Conservation (phyloP, 2,329 filamentous ascomycete genomes). For the Neoscytalidium dimidiatum region DNA sequence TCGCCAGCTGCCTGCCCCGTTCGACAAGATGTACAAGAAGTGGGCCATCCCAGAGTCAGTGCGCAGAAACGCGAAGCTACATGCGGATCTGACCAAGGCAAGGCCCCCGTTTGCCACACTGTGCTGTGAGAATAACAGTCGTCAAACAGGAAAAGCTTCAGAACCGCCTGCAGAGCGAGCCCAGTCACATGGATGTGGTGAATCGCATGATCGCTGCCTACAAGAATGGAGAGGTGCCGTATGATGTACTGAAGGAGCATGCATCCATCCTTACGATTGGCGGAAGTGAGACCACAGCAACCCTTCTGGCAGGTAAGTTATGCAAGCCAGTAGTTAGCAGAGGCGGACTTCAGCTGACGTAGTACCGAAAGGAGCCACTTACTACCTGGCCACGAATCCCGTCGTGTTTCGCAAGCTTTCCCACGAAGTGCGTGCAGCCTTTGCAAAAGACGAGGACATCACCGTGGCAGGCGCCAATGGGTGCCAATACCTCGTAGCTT, state of each 20-base stretch:
- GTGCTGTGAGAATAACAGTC: no score
- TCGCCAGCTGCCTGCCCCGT: background rate
- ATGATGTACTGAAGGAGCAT: background rate
- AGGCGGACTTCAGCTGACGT: background rate
- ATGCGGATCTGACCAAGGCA: background rate
- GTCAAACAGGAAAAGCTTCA: background rate
- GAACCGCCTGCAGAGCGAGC: background rate
- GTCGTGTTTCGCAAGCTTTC: background rate
- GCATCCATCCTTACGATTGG: background rate
- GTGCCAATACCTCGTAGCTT: conserved; percentile 18
- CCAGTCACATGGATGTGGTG: background rate
- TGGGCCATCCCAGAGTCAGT: background rate
- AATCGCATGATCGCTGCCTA: background rate
- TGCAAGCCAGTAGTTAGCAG: background rate
- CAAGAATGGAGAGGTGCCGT: background rate
- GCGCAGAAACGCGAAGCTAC: background rate
- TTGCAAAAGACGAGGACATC: background rate
- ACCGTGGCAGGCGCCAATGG: background rate
- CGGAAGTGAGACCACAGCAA: background rate
- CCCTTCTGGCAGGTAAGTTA: background rate
- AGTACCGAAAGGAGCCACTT: conserved; percentile 39
- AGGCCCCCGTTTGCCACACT: no score
- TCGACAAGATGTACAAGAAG: background rate
- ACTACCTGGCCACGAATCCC: conserved; percentile 31
- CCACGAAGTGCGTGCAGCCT: conserved; percentile 1